phyloP scores from a whole-genome alignment of 768 basidiomycete genomes.

The Podaxis sp. region DNA sequence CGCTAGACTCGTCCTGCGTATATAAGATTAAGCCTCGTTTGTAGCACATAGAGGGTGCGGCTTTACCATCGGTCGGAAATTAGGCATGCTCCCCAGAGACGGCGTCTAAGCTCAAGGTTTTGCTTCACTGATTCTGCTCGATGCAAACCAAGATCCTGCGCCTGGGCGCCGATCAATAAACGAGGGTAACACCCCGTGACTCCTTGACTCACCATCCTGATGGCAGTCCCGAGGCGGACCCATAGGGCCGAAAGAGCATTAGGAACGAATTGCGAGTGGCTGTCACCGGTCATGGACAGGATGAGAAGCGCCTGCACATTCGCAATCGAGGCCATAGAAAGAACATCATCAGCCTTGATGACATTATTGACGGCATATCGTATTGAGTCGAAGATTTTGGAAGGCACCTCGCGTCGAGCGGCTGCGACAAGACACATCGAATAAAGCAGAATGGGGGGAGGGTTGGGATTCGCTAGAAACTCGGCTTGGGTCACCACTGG shows the following conservation, averaged over 20 bases:
- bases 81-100: slow-evolving; percentile 94
- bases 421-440: slow-evolving; percentile 93
- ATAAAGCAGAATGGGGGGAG: slow-evolving; percentile 83
- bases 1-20: slow-evolving; percentile 74
- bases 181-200: neutral
- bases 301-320: slow-evolving; percentile 90
- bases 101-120: slow-evolving; percentile 81
- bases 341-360: slow-evolving; percentile 87
- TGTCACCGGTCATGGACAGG: slow-evolving; percentile 84
- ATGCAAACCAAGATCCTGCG: slow-evolving; percentile 95
- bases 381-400: slow-evolving; percentile 86
- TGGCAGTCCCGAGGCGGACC: slow-evolving; percentile 84
- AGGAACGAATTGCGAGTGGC: slow-evolving; percentile 87
- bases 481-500: slow-evolving; percentile 89
- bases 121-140: slow-evolving; percentile 86
- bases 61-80: slow-evolving; percentile 90
- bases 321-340: slow-evolving; percentile 81
- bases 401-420: slow-evolving; percentile 79
- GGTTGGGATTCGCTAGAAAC: slow-evolving; percentile 73
- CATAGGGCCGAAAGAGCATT: slow-evolving; percentile 84
- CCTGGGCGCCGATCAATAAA: slow-evolving; percentile 44
- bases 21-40: slow-evolving; percentile 11
- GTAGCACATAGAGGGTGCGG: neutral
- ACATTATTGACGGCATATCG: slow-evolving; percentile 84
- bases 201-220: slow-evolving; percentile 75